Evolutionary conservation across 148 eudicot genomes (phyloP).

Genomic region (Fallopia convolvulus): DNA sequence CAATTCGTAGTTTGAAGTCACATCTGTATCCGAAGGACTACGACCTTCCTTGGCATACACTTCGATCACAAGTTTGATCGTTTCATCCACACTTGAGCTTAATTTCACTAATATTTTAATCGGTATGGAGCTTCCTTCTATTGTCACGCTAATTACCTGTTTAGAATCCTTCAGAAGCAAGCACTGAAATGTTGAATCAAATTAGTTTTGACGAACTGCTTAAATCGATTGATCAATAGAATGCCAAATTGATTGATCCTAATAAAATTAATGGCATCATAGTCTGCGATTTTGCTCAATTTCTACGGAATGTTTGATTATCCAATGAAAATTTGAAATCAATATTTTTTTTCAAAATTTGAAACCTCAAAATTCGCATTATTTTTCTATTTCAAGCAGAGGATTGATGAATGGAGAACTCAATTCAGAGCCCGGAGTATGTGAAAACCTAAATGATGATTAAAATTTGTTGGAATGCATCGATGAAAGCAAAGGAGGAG

Average conservation of each 20-base stretch:
- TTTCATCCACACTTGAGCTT: conserved; percentile 74
- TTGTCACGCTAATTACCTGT: conserved; percentile 67
- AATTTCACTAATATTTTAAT: conserved; percentile 54
- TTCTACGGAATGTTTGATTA: no score
- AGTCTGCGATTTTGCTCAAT: background rate
- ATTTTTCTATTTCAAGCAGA: no score
- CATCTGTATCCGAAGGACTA: conserved; percentile 40
- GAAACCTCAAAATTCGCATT: background rate
- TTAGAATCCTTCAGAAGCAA: conserved; percentile 41
- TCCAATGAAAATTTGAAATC: background rate
- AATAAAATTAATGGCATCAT: no score
- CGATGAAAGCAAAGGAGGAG: background rate
- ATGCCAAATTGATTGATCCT: background rate
- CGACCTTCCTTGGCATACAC: conserved; percentile 69
- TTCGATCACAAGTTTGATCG: conserved; percentile 47
- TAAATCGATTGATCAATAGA: background rate
- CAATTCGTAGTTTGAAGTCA: conserved; percentile 40
- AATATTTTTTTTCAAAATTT: background rate
- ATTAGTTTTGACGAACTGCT: background rate
- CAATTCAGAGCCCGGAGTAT: background rate
- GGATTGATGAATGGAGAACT: no score
- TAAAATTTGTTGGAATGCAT: background rate
- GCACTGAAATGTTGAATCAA: background rate
- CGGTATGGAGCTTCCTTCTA: conserved; percentile 85
- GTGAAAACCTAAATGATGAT: background rate